Base-by-base conservation (phyloP, 345 rosid genomes). In the Euphorbia pulcherrima region DNA sequence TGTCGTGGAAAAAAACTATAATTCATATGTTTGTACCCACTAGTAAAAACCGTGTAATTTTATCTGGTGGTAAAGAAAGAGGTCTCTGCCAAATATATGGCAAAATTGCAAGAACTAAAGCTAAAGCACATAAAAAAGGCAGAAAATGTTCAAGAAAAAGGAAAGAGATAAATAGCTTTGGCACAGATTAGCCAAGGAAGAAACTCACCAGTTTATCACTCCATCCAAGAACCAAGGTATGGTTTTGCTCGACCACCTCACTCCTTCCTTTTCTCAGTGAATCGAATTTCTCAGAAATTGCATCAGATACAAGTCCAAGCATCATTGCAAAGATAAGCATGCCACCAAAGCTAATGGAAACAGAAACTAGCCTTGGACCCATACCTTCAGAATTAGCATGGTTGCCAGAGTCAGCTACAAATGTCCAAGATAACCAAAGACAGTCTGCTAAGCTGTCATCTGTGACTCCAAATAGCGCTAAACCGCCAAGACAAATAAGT, bases 301-400 rank as follows among this genome's bases (percentile, higher is more conserved):
- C 83, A 80, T 86, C 89, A 67, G 87, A 84, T 48, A 88, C 90
- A 72, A 88, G 90, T 68, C 89, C 94, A 67, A 86, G 87, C 90
- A 88, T 86, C 90, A 86, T 86, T 8, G 90, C 94, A 64, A 88
- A 88, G 72, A 86, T 83, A 75, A 88, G 90, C 94, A 88, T 88
- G 63, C 94, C 90, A 50, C 90, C 90, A 53, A 88, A 88, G 82
- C 90, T 83, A 60, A 86, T 88, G 4, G 85, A 86, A 68, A 88
- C 86, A 9, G 90, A 88, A 77, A 84, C 94, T 13, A 88, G 79
- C 71, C 86, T 78, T 6, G 85, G 86, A 73, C 90, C 89, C 67
- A 83, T 67, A 55, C 90, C 87, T 72, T 86, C 93, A 8, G 93
- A 84, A 63, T 76, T 78, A 39, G 90, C 86, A 82, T 88, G 89